phyloP scores from a whole-genome alignment of 441 rosid species.

The Arabidopsis lyrata region DNA sequence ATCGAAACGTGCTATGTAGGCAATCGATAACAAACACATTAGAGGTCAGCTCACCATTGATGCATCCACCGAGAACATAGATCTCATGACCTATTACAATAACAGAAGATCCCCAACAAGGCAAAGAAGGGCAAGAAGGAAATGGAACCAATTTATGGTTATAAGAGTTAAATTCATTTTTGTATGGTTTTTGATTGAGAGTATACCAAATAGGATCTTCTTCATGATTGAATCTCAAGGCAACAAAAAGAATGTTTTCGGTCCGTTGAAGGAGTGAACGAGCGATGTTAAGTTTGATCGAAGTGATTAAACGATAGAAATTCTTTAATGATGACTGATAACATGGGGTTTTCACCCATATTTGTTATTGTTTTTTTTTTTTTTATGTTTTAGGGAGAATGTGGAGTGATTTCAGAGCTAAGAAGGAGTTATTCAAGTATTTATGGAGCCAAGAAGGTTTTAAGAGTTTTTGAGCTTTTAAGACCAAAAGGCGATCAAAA shows the following conservation, averaged over 20 bases:
- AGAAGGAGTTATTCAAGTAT: no score
- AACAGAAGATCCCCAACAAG: not conserved
- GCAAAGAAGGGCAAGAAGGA: not conserved
- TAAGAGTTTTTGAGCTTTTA: no score
- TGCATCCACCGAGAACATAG: not conserved
- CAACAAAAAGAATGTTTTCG: not conserved
- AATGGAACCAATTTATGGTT: not conserved
- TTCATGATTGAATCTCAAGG: not conserved
- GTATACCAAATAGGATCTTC: not conserved
- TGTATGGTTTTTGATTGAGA: not conserved
- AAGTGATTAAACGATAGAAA: no score
- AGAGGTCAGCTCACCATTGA: not conserved
- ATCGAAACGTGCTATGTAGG: not conserved
- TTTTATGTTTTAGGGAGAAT: no score
- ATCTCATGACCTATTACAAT: not conserved
- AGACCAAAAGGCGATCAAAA: no score
- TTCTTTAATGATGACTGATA: no score
- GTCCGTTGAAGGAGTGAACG: not conserved
- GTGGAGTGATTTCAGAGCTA: no score
- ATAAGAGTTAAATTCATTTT: not conserved
- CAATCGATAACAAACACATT: not conserved
- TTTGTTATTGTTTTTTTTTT: no score
- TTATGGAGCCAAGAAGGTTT: no score
- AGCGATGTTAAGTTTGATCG: not conserved
- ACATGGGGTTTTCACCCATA: no score